Evolutionary conservation across 108 stramenopile genomes (phyloP), one percentile per base, ranked within the genome.

Genomic region (Conticribra guillardii): DNA sequence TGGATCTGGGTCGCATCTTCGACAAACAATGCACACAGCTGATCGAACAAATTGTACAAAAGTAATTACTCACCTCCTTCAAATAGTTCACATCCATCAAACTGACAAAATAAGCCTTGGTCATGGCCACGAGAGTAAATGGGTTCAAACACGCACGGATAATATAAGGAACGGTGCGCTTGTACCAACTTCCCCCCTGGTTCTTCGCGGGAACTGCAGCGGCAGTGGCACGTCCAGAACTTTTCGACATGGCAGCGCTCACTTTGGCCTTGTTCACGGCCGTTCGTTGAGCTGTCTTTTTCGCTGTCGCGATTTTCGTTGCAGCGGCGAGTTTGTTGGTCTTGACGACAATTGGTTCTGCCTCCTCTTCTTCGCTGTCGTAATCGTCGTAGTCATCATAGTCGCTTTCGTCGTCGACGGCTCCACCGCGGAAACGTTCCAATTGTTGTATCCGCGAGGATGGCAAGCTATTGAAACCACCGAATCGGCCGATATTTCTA

Each of bases 71-170:
- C 55, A 86, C 85, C 81, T 87, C 81, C 70, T 84, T 72, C 71
- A 84, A 45, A 67, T 85, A 91, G 57, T 91, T 74, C 15, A 91
- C 73, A 66, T 91, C 82, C 41, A 88, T 64, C 61, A 94, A 64
- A 53, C 84, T 86, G 21, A 66, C 82, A 65, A 84, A 91, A 67
- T 90, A 94, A 16, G 75, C 90, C 62, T 60, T 76, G 0, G 82
- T 90, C 93, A 94, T 94, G 60, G 81, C 55, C 14, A 81, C 54
- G 16, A 89, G 54, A 9, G 86, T 90, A 41, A 90, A 73, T 15
- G 93, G 93, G 81, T 92, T 94, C 62, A 91, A 48, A 47, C 74
- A 87, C n/a, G 90, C 93, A 49, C 83, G 67, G 27, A 94, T 21
- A 46, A 94, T 90, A 62, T 94, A 90, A 18, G 93, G 93, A 30